Conservation (phyloP, 2,329 filamentous ascomycete species). For the Aureobasidium sp. region DNA sequence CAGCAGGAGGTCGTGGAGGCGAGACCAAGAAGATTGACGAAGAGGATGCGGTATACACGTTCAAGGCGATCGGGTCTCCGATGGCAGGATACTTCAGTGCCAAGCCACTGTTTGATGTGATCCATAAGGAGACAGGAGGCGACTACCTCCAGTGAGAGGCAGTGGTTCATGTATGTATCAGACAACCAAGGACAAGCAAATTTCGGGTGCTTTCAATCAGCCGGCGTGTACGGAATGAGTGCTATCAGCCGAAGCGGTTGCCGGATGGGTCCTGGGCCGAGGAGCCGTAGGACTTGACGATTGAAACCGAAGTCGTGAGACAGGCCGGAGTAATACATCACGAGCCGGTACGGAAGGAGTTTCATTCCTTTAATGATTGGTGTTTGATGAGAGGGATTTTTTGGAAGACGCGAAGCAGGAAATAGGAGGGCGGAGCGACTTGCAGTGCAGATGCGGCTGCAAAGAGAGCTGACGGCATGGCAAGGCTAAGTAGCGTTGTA, state of each 20-base stretch:
- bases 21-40: conserved; percentile 59
- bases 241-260: conserved; percentile 3
- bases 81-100: conserved; percentile 62
- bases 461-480: not conserved
- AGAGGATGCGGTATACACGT: conserved; percentile 60
- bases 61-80: conserved; percentile 54
- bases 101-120: conserved; percentile 62
- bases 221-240: not conserved
- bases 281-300: not conserved
- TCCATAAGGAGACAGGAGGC: conserved; percentile 51
- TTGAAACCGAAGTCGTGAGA: not conserved
- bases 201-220: not conserved
- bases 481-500: not conserved
- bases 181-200: not conserved
- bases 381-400: not conserved
- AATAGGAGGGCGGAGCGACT: not conserved
- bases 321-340: not conserved
- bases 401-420: not conserved
- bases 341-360: not conserved
- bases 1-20: conserved; percentile 52
- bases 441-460: not conserved
- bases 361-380: not conserved
- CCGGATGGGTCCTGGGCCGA: not conserved
- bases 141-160: conserved; percentile 40
- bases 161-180: not conserved